Conservation (phyloP, 352 stramenopile species). For the Pythium chondricola region DNA sequence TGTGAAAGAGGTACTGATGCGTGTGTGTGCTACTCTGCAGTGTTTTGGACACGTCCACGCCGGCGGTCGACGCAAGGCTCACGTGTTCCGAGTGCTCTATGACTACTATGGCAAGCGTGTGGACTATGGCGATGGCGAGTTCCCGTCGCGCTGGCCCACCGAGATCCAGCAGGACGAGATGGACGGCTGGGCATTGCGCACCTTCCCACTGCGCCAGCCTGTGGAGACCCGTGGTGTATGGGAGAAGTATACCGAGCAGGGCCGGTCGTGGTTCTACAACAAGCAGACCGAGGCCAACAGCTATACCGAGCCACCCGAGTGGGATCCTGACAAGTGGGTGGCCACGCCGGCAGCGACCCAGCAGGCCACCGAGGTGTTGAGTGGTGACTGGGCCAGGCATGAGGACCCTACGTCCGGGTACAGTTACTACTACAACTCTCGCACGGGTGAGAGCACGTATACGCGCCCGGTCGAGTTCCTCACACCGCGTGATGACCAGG, state of each 20-base stretch:
- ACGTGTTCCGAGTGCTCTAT: constrained; percentile 87
- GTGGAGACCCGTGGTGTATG: constrained; percentile 37
- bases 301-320: constrained; percentile 30
- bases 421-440: constrained; percentile 79
- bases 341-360: constrained; percentile 9
- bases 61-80: constrained; percentile 64
- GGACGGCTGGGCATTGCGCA: constrained; percentile 69
- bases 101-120: constrained; percentile 89
- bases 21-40: constrained; percentile 15
- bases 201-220: constrained; percentile 35
- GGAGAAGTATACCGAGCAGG: constrained; percentile 58
- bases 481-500: constrained; percentile 19
- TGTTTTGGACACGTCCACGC: constrained; percentile 87
- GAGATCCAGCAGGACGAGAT: constrained; percentile 88
- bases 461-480: constrained; percentile 28
- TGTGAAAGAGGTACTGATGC: background rate
- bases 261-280: constrained; percentile 71
- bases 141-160: constrained; percentile 85
- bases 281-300: constrained; percentile 46
- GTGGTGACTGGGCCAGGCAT: constrained; percentile 28
- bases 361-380: constrained; percentile 1
- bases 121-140: constrained; percentile 89
- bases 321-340: constrained; percentile 14
- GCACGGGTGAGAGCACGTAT: constrained; percentile 69
- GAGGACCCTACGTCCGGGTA: constrained; percentile 36